Conservation (phyloP, 2,329 filamentous ascomycete species). For the Fusarium setosum region DNA sequence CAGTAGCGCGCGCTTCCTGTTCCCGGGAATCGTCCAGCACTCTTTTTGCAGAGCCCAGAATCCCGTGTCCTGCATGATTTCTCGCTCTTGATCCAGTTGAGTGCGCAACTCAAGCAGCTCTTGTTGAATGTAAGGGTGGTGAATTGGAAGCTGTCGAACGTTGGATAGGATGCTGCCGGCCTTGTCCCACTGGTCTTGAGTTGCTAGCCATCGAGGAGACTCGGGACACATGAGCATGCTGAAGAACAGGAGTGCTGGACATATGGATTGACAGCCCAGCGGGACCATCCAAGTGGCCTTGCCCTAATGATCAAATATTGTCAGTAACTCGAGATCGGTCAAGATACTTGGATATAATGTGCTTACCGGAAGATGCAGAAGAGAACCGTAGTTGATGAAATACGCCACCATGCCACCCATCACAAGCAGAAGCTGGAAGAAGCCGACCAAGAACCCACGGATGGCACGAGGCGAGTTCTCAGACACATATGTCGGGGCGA, state of each 20-base stretch:
- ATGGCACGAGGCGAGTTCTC: conserved; percentile 70
- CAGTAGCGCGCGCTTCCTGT: conserved; percentile 39
- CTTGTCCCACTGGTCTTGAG: conserved; percentile 66
- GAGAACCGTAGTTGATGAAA: conserved; percentile 65
- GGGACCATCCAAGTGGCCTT: conserved; percentile 55
- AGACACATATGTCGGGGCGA: conserved; percentile 70
- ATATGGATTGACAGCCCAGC: conserved; percentile 65
- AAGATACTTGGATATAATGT: conserved; percentile 10
- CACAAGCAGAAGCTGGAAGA: conserved; percentile 70
- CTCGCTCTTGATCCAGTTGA: conserved; percentile 34
- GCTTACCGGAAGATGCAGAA: conserved; percentile 49
- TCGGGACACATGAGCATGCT: conserved; percentile 68
- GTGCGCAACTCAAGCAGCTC: conserved; percentile 32
- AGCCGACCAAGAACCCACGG: conserved; percentile 68
- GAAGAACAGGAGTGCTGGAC: conserved; percentile 62
- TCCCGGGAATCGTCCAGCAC: conserved; percentile 30
- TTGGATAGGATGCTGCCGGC: conserved; percentile 30
- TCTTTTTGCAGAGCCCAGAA: conserved; percentile 38
- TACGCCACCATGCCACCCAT: conserved; percentile 63
- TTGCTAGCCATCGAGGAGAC: conserved; percentile 68
- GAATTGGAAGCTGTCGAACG: conserved; percentile 23
- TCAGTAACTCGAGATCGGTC: conserved; percentile 15
- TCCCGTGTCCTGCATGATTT: conserved; percentile 32
- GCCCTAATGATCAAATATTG: neutral
- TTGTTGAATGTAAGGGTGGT: conserved; percentile 37